These are phyloP conservation scores for Rhizopus arrhizus DNA, from an alignment of 371 early-diverging fungal genomes.

Conservation along the genomic window DNA sequence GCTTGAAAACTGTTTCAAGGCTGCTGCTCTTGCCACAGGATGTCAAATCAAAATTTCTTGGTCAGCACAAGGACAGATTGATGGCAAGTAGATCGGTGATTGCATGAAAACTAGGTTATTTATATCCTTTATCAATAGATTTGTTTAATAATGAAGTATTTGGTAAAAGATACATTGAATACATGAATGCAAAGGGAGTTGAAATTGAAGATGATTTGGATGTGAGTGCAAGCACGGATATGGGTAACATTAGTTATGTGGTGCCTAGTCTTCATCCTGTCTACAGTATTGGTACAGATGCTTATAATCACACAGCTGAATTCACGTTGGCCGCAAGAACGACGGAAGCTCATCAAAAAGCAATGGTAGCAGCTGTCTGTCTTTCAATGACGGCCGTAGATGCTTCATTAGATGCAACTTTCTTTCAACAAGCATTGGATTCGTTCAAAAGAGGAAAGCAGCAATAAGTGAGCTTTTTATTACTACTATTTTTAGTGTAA, in stretches of 20 bases:
- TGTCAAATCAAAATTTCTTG: slow-evolving; percentile 60
- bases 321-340: slow-evolving; percentile 67
- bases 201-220: slow-evolving; percentile 43
- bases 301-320: slow-evolving; percentile 40
- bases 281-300: slow-evolving; percentile 26
- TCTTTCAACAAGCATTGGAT: slow-evolving; percentile 31
- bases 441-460: slow-evolving; percentile 41
- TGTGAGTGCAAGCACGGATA: slow-evolving; percentile 66
- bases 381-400: slow-evolving; percentile 42
- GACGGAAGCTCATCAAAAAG: slow-evolving; percentile 60
- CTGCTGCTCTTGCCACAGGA: slow-evolving; percentile 69
- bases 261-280: slow-evolving; percentile 30
- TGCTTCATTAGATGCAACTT: slow-evolving; percentile 31
- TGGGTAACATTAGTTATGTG: slow-evolving; percentile 68
- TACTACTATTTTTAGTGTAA: slow-evolving; percentile 6
- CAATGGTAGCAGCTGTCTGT: slow-evolving; percentile 54
- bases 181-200: slow-evolving; percentile 53
- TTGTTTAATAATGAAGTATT: slow-evolving; percentile 60
- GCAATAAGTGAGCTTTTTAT: slow-evolving; percentile 2
- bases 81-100: slow-evolving; percentile 23
- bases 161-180: slow-evolving; percentile 53
- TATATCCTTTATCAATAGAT: slow-evolving; percentile 31
- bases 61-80: slow-evolving; percentile 41
- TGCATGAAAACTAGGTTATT: background rate
- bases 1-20: slow-evolving; percentile 61